These are phyloP conservation scores for Neurospora tetraspora DNA, from an alignment of 495 filamentous ascomycete species.

Conservation along the genomic window DNA sequence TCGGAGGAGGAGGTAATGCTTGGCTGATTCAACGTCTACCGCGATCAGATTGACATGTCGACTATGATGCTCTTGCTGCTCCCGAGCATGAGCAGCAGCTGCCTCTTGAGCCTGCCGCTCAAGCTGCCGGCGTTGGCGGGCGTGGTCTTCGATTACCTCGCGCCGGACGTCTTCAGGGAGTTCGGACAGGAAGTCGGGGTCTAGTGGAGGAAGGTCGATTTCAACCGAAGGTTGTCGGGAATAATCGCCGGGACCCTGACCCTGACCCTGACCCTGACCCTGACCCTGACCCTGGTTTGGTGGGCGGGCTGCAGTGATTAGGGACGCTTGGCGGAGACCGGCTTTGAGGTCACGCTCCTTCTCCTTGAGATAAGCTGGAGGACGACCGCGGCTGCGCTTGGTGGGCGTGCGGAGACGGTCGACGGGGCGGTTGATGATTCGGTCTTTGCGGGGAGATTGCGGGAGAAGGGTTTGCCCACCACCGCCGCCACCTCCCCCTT, in stretches of 20 bases:
- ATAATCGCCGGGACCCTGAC: not conserved
- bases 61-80: not conserved
- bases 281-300: not conserved
- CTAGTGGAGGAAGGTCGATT: conserved; percentile 25
- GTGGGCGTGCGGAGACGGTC: conserved; percentile 31
- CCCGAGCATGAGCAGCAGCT: not conserved
- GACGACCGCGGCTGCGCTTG: conserved; percentile 38
- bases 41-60: not conserved
- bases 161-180: conserved; percentile 69
- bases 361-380: not conserved
- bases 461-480: conserved; percentile 35
- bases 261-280: not conserved
- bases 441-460: conserved; percentile 49
- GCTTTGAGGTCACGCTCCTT: not conserved
- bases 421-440: conserved; percentile 27
- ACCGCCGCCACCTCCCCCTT: conserved; percentile 2
- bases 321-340: not conserved
- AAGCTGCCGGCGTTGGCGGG: conserved; percentile 39
- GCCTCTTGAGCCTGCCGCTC: conserved; percentile 17
- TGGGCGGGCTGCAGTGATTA: not conserved
- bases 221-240: not conserved
- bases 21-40: not conserved
- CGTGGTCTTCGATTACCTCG: conserved; percentile 66
- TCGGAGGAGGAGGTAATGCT: not conserved
- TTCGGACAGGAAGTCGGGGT: conserved; percentile 66